Percentiles rank a stretch among this genome's conserved stretches.
Conservation (phyloP, 306 rosid genomes). For the Rosa lucieae region DNA sequence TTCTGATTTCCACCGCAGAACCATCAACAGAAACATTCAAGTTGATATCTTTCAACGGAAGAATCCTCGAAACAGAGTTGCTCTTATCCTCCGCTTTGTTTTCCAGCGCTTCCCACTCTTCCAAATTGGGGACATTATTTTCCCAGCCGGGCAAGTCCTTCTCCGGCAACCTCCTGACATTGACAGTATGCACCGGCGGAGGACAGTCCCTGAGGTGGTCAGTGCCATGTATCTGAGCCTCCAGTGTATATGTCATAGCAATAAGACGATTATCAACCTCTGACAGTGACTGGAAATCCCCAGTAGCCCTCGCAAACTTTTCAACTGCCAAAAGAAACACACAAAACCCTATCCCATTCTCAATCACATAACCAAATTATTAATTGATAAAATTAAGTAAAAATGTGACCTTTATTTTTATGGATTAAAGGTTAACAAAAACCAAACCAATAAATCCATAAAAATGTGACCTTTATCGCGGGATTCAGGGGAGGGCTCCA, state of each 20-base stretch:
- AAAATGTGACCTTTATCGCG: conserved; percentile 36
- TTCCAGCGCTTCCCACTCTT: conserved; percentile 91
- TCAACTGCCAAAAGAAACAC: conserved; percentile 29
- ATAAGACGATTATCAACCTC: conserved; percentile 81
- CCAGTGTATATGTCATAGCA: conserved; percentile 72
- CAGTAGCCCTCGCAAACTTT: conserved; percentile 86
- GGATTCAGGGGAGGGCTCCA: conserved; percentile 79
- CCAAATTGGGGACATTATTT: conserved; percentile 73
- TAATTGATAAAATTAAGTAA: too few species aligned
- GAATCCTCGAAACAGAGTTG: conserved; percentile 52
- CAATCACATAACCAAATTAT: too few species aligned
- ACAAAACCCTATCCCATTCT: too few species aligned
- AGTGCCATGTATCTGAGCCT: conserved; percentile 79
- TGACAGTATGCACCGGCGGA: conserved; percentile 60
- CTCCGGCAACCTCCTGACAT: conserved; percentile 70
- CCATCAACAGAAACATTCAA: conserved; percentile 44
- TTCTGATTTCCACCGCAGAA: conserved; percentile 32
- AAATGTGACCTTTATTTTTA: too few species aligned
- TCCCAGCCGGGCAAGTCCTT: conserved; percentile 98
- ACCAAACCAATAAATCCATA: too few species aligned
- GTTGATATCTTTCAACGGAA: conserved; percentile 76
- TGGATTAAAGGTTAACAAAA: too few species aligned
- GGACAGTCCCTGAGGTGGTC: conserved; percentile 70
- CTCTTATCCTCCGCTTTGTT: conserved; percentile 38
- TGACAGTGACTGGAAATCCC: conserved; percentile 85